phyloP scores from a whole-genome alignment of 1,139 yeast genomes.

The Keqinozyma sinolaborantium region DNA sequence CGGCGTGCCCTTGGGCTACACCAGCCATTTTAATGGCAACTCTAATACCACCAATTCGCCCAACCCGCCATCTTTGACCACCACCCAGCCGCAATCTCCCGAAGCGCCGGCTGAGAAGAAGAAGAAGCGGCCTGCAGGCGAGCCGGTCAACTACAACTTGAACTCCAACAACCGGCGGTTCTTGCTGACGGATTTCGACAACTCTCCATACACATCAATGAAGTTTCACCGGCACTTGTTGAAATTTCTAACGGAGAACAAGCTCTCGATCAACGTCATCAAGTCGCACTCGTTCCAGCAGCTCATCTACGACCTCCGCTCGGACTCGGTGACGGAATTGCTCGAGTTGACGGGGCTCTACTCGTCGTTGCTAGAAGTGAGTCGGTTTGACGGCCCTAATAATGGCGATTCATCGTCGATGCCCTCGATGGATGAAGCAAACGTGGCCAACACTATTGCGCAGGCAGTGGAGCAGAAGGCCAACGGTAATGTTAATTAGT shows the following conservation, averaged over 20 bases:
- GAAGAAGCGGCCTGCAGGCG: constrained; percentile 1
- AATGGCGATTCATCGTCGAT: constrained; percentile 7
- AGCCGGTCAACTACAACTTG: constrained; percentile 4
- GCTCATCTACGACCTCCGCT: constrained; percentile 45
- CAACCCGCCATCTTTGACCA: constrained; percentile 4
- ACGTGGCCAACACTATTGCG: constrained; percentile 15
- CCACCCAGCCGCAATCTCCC: constrained; percentile 1
- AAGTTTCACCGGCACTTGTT: constrained; percentile 51
- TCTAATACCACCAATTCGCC: constrained; percentile 7
- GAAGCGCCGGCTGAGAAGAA: constrained; percentile 5
- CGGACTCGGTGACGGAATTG: constrained; percentile 46
- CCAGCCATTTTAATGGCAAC: constrained; percentile 1
- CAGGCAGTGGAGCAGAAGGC: constrained; percentile 17
- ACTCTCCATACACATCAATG: constrained; percentile 39
- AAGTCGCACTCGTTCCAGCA: constrained; percentile 53
- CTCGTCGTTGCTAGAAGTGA: constrained; percentile 44
- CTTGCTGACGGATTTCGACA: constrained; percentile 36
- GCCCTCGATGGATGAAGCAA: constrained; percentile 14
- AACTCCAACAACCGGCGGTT: constrained; percentile 9
- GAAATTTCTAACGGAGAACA: constrained; percentile 50
- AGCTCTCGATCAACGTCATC: constrained; percentile 44
- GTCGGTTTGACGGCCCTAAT: constrained; percentile 20
- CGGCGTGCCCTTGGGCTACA: constrained; percentile 21
- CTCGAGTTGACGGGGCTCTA: constrained; percentile 45
- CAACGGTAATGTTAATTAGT: constrained; percentile 2